Evolutionary conservation across 192 early-diverging fungal genomes (phyloP).

Genomic region (Entophlyctis helioformis): DNA sequence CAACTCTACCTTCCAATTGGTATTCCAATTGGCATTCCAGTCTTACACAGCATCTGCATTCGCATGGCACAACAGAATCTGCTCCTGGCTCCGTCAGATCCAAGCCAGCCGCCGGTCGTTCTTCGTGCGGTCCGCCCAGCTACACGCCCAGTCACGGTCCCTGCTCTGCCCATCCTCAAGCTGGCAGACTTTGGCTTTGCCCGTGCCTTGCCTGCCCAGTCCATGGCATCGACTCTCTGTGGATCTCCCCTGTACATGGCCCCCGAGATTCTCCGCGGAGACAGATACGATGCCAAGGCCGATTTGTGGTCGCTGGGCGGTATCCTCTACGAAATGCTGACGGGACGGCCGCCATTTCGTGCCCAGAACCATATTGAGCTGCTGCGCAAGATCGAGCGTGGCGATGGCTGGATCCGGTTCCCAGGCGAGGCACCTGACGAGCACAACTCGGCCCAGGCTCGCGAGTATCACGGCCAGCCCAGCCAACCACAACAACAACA

Average conservation of each 20-base stretch:
- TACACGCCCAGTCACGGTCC: slow-evolving; percentile 18
- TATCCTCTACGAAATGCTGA: slow-evolving; percentile 88
- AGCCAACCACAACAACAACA: no score
- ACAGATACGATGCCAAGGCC: slow-evolving; percentile 90
- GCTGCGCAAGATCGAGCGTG: slow-evolving; percentile 76
- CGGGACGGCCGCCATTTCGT: slow-evolving; percentile 80
- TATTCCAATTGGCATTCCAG: no score
- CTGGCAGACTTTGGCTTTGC: slow-evolving; percentile 99
- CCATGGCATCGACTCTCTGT: slow-evolving; percentile 90
- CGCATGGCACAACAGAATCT: slow-evolving; percentile 73
- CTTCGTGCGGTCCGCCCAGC: no score
- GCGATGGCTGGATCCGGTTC: slow-evolving; percentile 74
- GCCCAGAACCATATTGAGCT: slow-evolving; percentile 92
- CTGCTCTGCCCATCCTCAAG: slow-evolving; percentile 68
- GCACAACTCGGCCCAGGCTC: background rate
- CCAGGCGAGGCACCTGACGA: slow-evolving; percentile 61
- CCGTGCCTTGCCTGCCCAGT: slow-evolving; percentile 64
- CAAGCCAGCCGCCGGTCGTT: no score
- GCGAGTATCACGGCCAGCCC: slow-evolving; percentile 4
- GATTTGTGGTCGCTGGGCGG: slow-evolving; percentile 96
- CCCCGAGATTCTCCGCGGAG: slow-evolving; percentile 68
- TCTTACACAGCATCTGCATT: no score
- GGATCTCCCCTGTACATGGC: slow-evolving; percentile 97
- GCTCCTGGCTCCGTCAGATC: slow-evolving; percentile 64
- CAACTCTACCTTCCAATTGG: no score